Conservation (phyloP, 1,139 yeast genomes). For the Hyphopichia khmerensis region DNA sequence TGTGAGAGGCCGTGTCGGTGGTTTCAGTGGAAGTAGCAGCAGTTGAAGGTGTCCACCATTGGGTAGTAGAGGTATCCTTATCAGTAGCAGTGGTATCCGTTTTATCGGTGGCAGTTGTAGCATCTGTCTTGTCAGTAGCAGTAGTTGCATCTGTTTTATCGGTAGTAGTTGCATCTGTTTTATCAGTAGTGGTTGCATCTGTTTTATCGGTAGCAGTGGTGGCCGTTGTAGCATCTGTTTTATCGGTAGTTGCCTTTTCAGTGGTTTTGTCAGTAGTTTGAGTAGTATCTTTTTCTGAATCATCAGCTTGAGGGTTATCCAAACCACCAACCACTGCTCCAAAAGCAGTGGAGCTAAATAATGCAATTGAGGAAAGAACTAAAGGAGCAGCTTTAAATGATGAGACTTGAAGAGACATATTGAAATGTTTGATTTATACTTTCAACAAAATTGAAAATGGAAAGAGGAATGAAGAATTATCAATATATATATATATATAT, state of each 20-base stretch:
- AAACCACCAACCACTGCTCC: slow-evolving; percentile 15
- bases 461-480: not conserved
- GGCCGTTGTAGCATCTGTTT: not conserved
- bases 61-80: slow-evolving; percentile 7
- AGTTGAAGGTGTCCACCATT: slow-evolving; percentile 4
- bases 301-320: slow-evolving; percentile 8
- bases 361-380: not conserved
- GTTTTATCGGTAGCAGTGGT: slow-evolving; percentile 5
- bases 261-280: not conserved
- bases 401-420: not conserved
- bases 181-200: slow-evolving; percentile 5
- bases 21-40: slow-evolving; percentile 5
- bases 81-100: slow-evolving; percentile 16
- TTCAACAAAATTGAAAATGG: not conserved
- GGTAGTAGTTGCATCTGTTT: slow-evolving; percentile 9
- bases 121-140: slow-evolving; percentile 8
- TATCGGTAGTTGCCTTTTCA: slow-evolving; percentile 5
- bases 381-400: not conserved
- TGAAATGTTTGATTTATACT: not conserved
- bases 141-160: slow-evolving; percentile 9
- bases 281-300: slow-evolving; percentile 3
- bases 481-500: no score
- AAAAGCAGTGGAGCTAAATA: slow-evolving; percentile 6
- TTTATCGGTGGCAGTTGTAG: slow-evolving; percentile 12
- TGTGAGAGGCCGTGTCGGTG: slow-evolving; percentile 6